Percentiles rank a stretch among this genome's conserved stretches.
These are phyloP conservation scores for Sarocladiaceae sp. DNA, from an alignment of 2,329 filamentous ascomycete species.

Conservation along the genomic window DNA sequence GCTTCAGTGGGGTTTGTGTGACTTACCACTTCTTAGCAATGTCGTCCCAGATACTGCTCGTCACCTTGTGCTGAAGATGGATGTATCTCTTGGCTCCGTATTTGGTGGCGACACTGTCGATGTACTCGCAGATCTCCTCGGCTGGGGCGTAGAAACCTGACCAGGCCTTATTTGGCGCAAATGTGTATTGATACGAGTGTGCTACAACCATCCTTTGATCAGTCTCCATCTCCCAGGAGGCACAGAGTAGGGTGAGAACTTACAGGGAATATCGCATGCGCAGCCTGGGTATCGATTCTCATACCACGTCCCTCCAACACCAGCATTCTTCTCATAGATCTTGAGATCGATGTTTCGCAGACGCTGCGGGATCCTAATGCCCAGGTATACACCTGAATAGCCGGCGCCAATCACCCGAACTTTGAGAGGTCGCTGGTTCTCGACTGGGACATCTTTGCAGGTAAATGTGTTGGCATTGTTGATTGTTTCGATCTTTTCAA, in stretches of 20 bases:
- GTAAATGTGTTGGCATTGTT: neutral
- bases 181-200: conserved; percentile 8
- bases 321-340: conserved; percentile 11
- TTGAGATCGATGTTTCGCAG: conserved; percentile 8
- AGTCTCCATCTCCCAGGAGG: neutral
- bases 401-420: conserved; percentile 15
- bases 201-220: neutral
- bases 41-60: conserved; percentile 40
- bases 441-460: conserved; percentile 8
- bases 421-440: conserved; percentile 12
- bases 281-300: conserved; percentile 8
- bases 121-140: conserved; percentile 37
- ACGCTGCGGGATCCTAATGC: conserved; percentile 12
- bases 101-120: conserved; percentile 35
- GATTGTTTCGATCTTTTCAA: neutral
- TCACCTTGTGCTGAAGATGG: conserved; percentile 3
- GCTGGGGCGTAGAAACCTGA: conserved; percentile 19
- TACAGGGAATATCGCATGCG: conserved; percentile 8
- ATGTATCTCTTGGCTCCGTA: conserved; percentile 31
- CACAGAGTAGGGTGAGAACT: neutral
- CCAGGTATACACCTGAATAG: conserved; percentile 14
- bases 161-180: conserved; percentile 8
- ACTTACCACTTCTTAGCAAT: conserved; percentile 18
- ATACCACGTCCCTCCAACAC: conserved; percentile 9
- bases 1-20: neutral